These are phyloP conservation scores for Pseudocercospora fijiensis DNA, from an alignment of 2,329 filamentous ascomycete genomes.

Conservation along the genomic window DNA sequence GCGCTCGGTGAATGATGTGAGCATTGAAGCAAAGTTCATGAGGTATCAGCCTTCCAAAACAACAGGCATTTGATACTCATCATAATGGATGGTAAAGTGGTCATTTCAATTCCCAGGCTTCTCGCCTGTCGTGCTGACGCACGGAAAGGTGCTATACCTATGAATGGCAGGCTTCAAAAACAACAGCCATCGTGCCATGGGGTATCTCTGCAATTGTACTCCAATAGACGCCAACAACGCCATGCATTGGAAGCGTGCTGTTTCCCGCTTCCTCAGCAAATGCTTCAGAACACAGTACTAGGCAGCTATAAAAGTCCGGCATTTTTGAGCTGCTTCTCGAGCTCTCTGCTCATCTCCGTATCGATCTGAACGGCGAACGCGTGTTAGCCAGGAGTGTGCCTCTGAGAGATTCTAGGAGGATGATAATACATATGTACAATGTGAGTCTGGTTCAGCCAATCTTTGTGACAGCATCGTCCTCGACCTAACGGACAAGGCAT, in stretches of 20 bases:
- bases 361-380: conserved; percentile 24
- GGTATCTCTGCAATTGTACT: conserved; percentile 24
- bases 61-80: conserved; percentile 23
- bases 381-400: conserved; percentile 20
- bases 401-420: conserved; percentile 3
- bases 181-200: conserved; percentile 32
- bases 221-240: conserved; percentile 34
- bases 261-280: conserved; percentile 27
- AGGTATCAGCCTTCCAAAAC: conserved; percentile 19
- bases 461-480: conserved; percentile 54
- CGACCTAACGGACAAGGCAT: conserved; percentile 38
- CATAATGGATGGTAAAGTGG: conserved; percentile 14
- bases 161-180: conserved; percentile 32
- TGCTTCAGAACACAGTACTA: conserved; percentile 32
- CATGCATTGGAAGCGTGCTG: conserved; percentile 35
- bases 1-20: neutral
- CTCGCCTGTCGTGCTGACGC: conserved; percentile 32
- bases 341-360: conserved; percentile 28
- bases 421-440: conserved; percentile 22
- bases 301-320: conserved; percentile 33
- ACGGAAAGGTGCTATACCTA: conserved; percentile 29
- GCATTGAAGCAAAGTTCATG: conserved; percentile 6
- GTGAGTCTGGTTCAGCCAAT: conserved; percentile 54
- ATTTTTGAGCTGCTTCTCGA: conserved; percentile 34
- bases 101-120: conserved; percentile 33